phyloP scores from a whole-genome alignment of 352 stramenopile genomes.

The Aphanomyces astaci region DNA sequence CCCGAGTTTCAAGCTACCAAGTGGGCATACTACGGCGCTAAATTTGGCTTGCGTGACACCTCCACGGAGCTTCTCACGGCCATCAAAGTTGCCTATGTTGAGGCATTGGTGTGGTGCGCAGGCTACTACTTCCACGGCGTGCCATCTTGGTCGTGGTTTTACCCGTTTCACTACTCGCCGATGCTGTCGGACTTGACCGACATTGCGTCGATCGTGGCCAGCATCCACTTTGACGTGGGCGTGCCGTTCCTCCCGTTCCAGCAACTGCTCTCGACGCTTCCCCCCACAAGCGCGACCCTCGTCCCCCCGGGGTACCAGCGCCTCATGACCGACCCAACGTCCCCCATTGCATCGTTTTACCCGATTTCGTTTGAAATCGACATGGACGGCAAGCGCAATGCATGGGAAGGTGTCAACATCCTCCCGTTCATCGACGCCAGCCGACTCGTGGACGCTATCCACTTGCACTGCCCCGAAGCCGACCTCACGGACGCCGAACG shows the following conservation, averaged over 20 bases:
- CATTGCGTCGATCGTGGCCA: constrained; percentile 52
- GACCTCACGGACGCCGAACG: constrained; percentile 87
- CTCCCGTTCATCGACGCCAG: constrained; percentile 97
- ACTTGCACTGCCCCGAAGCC: constrained; percentile 83
- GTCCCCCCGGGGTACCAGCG: constrained; percentile 89
- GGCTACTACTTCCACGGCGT: constrained; percentile 88
- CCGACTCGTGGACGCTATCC: constrained; percentile 88
- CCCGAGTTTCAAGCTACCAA: constrained; percentile 78
- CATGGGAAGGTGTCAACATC: constrained; percentile 99
- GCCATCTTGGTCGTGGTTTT: constrained; percentile 98
- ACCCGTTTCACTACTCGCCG: constrained; percentile 98
- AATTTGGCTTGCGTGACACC: constrained; percentile 49
- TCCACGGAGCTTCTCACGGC: constrained; percentile 20
- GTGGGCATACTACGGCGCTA: constrained; percentile 78
- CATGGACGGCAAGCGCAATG: constrained; percentile 88
- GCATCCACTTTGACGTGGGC: constrained; percentile 83
- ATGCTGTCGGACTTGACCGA: constrained; percentile 97
- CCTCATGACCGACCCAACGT: constrained; percentile 93
- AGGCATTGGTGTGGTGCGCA: constrained; percentile 70
- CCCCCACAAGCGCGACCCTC: constrained; percentile 90
- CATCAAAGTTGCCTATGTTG: constrained; percentile 71
- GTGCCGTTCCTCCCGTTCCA: constrained; percentile 94
- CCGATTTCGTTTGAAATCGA: constrained; percentile 76
- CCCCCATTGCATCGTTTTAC: constrained; percentile 96
- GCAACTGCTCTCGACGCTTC: constrained; percentile 97